A percentile compares a stretch with the other conserved stretches of the same genome.
These are phyloP conservation scores for Medicago lupulina DNA, from an alignment of 306 rosid genomes.

Conservation along the genomic window DNA sequence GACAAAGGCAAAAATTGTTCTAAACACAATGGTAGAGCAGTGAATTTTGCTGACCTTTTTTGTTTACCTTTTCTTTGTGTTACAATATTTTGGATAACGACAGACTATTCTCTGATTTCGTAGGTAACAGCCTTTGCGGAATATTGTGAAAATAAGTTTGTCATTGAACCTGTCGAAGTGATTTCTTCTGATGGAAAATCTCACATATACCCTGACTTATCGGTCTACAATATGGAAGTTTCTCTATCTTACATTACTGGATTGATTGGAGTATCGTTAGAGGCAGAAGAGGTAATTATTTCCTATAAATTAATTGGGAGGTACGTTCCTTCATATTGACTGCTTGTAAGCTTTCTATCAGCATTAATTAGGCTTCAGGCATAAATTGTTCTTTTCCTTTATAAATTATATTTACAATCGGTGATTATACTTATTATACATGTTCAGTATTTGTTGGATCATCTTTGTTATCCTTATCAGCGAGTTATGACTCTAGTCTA, in stretches of 20 bases:
- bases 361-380: slow-evolving; percentile 17
- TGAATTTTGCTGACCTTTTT: slow-evolving; percentile 29
- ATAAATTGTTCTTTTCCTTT: not conserved
- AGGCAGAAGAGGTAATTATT: slow-evolving; percentile 73
- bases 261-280: slow-evolving; percentile 74
- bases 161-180: slow-evolving; percentile 93
- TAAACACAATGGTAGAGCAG: slow-evolving; percentile 77
- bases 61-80: slow-evolving; percentile 21
- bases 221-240: slow-evolving; percentile 85
- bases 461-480: not conserved
- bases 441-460: not conserved
- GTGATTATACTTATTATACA: not conserved
- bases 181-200: slow-evolving; percentile 75
- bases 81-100: slow-evolving; percentile 33
- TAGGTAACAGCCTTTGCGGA: slow-evolving; percentile 84
- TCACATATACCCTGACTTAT: slow-evolving; percentile 77
- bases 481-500: no score
- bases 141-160: slow-evolving; percentile 73
- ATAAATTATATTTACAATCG: not conserved
- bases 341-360: slow-evolving; percentile 3
- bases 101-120: slow-evolving; percentile 39
- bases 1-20: slow-evolving; percentile 92
- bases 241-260: slow-evolving; percentile 73
- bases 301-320: not conserved
- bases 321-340: slow-evolving; percentile 15